A percentile compares a stretch with the other conserved stretches of the same genome.
phyloP scores from a whole-genome alignment of 2,329 filamentous ascomycete species.

The Orbilia blumenaviensis region DNA sequence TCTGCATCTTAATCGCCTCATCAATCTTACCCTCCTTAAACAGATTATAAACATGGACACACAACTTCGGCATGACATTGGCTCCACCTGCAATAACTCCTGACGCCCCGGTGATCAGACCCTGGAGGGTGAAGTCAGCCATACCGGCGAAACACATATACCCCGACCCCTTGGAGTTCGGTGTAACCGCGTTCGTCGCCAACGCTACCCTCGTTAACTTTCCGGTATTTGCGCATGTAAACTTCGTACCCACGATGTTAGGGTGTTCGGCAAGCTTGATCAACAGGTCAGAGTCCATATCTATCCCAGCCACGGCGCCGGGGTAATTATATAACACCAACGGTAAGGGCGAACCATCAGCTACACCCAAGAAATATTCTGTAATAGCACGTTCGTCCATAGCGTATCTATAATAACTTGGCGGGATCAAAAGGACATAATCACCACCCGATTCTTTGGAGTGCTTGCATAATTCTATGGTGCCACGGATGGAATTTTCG shows the following conservation, averaged over 20 bases:
- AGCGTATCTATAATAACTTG: conserved; percentile 78
- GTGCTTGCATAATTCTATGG: conserved; percentile 74
- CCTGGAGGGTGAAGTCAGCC: conserved; percentile 78
- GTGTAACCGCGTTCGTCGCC: conserved; percentile 65
- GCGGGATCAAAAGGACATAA: conserved; percentile 78
- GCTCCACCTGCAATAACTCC: conserved; percentile 77
- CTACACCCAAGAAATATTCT: conserved; percentile 73
- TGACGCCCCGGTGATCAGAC: conserved; percentile 73
- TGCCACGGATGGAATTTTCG: conserved; percentile 76
- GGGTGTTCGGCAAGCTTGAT: conserved; percentile 69
- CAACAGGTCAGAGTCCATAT: conserved; percentile 72
- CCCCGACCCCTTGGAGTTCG: conserved; percentile 56
- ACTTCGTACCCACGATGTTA: conserved; percentile 75
- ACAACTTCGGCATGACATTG: conserved; percentile 75
- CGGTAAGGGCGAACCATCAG: conserved; percentile 71
- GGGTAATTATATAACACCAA: conserved; percentile 77
- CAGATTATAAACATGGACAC: conserved; percentile 70
- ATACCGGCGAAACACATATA: conserved; percentile 78
- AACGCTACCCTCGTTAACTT: conserved; percentile 69
- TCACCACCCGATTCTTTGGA: conserved; percentile 76
- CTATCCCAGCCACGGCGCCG: conserved; percentile 71
- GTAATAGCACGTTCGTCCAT: conserved; percentile 66
- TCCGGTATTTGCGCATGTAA: conserved; percentile 76
- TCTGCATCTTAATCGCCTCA: conserved; percentile 72
- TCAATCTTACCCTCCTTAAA: conserved; percentile 69